phyloP scores from a whole-genome alignment of 306 rosid genomes.

The Cicer pinnatifidum region DNA sequence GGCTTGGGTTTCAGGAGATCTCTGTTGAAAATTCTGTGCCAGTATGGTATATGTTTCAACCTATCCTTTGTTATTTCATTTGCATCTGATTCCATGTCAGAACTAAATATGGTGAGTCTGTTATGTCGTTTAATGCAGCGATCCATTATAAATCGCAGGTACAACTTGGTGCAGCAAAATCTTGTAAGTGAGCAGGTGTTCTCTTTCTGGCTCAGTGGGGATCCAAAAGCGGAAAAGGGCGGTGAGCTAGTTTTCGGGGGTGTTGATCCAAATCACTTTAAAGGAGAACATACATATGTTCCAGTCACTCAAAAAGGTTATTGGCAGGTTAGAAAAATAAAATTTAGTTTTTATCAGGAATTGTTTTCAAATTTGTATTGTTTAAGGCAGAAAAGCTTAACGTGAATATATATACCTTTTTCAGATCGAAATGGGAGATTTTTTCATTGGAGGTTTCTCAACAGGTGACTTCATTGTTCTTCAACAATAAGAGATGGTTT shows the following conservation, averaged over 20 bases:
- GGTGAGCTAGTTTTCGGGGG: constrained; percentile 90
- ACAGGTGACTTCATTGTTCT: constrained; percentile 63
- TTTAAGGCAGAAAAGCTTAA: constrained; percentile 24
- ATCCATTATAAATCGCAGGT: constrained; percentile 58
- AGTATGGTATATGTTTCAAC: constrained; percentile 64
- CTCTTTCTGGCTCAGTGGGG: constrained; percentile 90
- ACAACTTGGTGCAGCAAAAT: constrained; percentile 69
- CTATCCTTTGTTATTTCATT: constrained; percentile 17
- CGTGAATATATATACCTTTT: constrained; percentile 20
- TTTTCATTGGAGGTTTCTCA: constrained; percentile 66
- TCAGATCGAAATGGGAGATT: constrained; percentile 87
- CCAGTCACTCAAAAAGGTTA: constrained; percentile 83
- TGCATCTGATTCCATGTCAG: constrained; percentile 11
- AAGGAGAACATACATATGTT: constrained; percentile 78
- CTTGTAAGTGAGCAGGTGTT: constrained; percentile 72
- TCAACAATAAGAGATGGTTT: constrained; percentile 10
- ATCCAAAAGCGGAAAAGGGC: constrained; percentile 56
- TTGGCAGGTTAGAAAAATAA: constrained; percentile 71
- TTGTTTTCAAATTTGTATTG: constrained; percentile 5
- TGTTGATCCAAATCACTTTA: constrained; percentile 67
- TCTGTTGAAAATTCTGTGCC: constrained; percentile 76
- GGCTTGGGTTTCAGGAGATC: constrained; percentile 93
- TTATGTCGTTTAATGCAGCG: constrained; percentile 18
- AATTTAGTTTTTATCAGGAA: constrained; percentile 20
- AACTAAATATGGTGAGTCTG: constrained; percentile 5